phyloP scores from a whole-genome alignment of 768 basidiomycete species.

The Pulveroboletus frians region DNA sequence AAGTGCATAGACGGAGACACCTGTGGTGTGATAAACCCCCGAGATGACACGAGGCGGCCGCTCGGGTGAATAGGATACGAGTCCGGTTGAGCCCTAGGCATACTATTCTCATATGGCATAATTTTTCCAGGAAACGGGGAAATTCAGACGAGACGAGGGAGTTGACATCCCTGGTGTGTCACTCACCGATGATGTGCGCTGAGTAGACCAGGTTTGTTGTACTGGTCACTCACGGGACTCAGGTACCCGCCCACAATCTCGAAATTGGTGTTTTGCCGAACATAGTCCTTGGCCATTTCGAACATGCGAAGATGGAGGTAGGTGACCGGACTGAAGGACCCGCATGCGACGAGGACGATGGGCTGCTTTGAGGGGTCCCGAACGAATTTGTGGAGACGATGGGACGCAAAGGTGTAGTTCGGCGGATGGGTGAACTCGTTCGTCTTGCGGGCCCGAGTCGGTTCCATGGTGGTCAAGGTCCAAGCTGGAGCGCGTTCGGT shows the following conservation, averaged over 20 bases:
- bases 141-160: background rate
- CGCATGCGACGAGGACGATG: constrained; percentile 94
- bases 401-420: constrained; percentile 61
- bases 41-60: constrained; percentile 18
- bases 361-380: constrained; percentile 68
- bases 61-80: constrained; percentile 5
- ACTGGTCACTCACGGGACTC: constrained; percentile 92
- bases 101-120: constrained; percentile 1
- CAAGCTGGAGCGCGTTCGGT: background rate
- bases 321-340: constrained; percentile 97
- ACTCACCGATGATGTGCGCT: constrained; percentile 84
- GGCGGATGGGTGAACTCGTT: constrained; percentile 54
- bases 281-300: constrained; percentile 98
- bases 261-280: constrained; percentile 85
- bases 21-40: background rate
- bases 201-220: constrained; percentile 94
- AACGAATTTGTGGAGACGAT: constrained; percentile 56
- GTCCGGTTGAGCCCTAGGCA: constrained; percentile 7
- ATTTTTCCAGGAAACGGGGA: background rate
- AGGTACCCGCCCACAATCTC: constrained; percentile 95
- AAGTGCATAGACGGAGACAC: constrained; percentile 1
- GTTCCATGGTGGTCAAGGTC: constrained; percentile 24
- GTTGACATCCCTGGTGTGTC: background rate
- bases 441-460: constrained; percentile 17
- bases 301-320: constrained; percentile 98